Evolutionary conservation across 257 asterid genomes (phyloP).

Genomic region (Hygrophila difformis): DNA sequence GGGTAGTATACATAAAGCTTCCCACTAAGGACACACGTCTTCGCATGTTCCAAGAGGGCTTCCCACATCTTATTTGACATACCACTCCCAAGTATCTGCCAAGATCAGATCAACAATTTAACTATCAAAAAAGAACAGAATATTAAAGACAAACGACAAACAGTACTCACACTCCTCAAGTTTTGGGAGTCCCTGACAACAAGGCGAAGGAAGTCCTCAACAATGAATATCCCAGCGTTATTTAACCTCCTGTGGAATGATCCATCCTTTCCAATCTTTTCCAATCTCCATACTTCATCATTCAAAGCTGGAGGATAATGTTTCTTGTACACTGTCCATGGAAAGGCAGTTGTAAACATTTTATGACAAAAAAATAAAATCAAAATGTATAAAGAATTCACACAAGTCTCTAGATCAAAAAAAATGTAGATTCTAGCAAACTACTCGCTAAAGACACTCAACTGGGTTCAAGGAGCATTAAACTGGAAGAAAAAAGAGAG

Average conservation of each 20-base stretch:
- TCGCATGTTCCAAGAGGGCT: no score
- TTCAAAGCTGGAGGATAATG: slow-evolving; percentile 83
- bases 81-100: slow-evolving; percentile 91
- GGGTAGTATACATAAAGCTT: no score
- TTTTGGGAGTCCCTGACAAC: slow-evolving; percentile 83
- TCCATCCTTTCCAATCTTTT: slow-evolving; percentile 97
- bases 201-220: slow-evolving; percentile 88
- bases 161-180: slow-evolving; percentile 61
- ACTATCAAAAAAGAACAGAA: slow-evolving; percentile 4
- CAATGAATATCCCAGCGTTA: slow-evolving; percentile 64
- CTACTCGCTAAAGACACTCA: not conserved
- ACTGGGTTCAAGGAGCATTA: not conserved
- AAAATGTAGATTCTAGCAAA: slow-evolving; percentile 4
- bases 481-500: not conserved
- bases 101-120: slow-evolving; percentile 5
- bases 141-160: slow-evolving; percentile 8
- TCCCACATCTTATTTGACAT: no score
- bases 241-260: slow-evolving; percentile 94
- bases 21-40: no score
- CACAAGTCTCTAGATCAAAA: not conserved
- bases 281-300: no score
- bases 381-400: not conserved
- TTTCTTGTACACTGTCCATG: slow-evolving; percentile 54
- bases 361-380: not conserved
- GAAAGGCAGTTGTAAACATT: not conserved